Percentiles rank a stretch among this genome's conserved stretches.
Evolutionary conservation across 1,284 basidiomycete genomes (phyloP).

Genomic region (Pseudozyma tsukubaensis): DNA sequence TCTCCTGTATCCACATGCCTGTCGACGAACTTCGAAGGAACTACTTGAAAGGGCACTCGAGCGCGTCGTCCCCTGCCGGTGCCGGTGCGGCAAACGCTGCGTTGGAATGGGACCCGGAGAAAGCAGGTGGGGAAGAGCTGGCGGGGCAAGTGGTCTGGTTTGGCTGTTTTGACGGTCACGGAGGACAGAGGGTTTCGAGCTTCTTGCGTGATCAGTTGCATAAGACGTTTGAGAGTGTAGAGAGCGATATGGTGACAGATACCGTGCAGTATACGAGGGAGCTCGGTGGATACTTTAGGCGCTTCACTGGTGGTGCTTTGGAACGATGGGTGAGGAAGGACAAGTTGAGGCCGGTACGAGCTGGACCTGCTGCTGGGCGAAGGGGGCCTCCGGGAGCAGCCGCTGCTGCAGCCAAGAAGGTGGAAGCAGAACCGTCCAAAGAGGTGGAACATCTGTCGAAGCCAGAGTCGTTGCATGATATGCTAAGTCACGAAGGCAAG

Average conservation of each 20-base stretch:
- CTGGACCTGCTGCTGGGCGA: slow-evolving; percentile 31
- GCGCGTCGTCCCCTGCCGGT: slow-evolving; percentile 24
- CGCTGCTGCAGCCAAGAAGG: slow-evolving; percentile 1
- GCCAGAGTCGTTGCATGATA: slow-evolving; percentile 31
- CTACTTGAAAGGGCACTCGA: slow-evolving; percentile 42
- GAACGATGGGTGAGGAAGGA: slow-evolving; percentile 62
- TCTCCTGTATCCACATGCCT: slow-evolving; percentile 61
- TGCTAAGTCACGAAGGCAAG: slow-evolving; percentile 35
- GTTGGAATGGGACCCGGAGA: slow-evolving; percentile 53
- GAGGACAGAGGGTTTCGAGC: slow-evolving; percentile 58
- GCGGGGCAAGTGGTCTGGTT: slow-evolving; percentile 67
- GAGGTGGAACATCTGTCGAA: slow-evolving; percentile 23
- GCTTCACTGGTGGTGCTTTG: slow-evolving; percentile 61
- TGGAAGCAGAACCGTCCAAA: not conserved
- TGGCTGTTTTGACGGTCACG: slow-evolving; percentile 66
- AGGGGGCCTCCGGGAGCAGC: slow-evolving; percentile 16
- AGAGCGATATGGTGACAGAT: slow-evolving; percentile 61
- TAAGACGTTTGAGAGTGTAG: slow-evolving; percentile 57
- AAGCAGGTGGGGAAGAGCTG: slow-evolving; percentile 57
- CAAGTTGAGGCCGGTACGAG: slow-evolving; percentile 50
- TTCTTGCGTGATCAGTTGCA: slow-evolving; percentile 60
- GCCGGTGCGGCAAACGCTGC: slow-evolving; percentile 38
- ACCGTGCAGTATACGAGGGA: slow-evolving; percentile 64
- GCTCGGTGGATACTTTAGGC: slow-evolving; percentile 64
- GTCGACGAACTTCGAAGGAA: slow-evolving; percentile 48